phyloP scores from a whole-genome alignment of 352 stramenopile species.

The Phytopythium ostracodes region DNA sequence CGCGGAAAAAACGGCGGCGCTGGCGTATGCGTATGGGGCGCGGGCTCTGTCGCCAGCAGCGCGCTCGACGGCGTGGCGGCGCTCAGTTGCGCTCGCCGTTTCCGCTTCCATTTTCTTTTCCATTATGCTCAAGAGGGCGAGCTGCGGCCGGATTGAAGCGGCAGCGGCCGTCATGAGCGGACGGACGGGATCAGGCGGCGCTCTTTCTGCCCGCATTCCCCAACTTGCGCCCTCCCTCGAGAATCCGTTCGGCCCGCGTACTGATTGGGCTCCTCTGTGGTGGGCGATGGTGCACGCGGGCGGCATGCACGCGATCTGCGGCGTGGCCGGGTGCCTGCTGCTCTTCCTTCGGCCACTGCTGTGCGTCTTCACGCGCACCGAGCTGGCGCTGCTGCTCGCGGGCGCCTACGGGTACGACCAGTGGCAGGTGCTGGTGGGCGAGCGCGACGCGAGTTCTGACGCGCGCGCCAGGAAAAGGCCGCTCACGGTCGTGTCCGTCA shows the following conservation, averaged over 20 bases:
- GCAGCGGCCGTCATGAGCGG: neutral
- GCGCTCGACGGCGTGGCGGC: neutral
- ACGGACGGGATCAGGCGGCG: neutral
- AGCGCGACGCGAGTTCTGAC: neutral
- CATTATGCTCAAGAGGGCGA: no score
- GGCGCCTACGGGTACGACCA: slow-evolving; percentile 10
- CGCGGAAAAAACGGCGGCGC: neutral
- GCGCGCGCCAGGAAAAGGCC: neutral
- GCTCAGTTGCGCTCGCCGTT: neutral
- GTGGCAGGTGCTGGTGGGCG: slow-evolving; percentile 3
- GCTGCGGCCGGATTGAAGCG: neutral
- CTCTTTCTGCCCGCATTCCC: slow-evolving; percentile 1
- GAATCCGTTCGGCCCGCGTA: neutral
- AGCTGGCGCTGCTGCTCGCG: slow-evolving; percentile 18
- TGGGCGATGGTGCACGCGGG: neutral
- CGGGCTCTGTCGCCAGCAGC: neutral
- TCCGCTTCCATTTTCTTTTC: neutral
- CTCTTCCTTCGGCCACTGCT: slow-evolving; percentile 13
- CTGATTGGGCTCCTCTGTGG: neutral
- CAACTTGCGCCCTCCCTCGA: neutral
- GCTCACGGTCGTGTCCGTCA: slow-evolving; percentile 8
- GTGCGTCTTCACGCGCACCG: slow-evolving; percentile 11
- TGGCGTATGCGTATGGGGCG: neutral
- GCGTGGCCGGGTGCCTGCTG: slow-evolving; percentile 5
- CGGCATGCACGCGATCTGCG: slow-evolving; percentile 1